Percentiles rank a stretch among this genome's conserved stretches.
These are phyloP conservation scores for Calonectria hawksworthii DNA, from an alignment of 2,329 filamentous ascomycete species.

Conservation along the genomic window DNA sequence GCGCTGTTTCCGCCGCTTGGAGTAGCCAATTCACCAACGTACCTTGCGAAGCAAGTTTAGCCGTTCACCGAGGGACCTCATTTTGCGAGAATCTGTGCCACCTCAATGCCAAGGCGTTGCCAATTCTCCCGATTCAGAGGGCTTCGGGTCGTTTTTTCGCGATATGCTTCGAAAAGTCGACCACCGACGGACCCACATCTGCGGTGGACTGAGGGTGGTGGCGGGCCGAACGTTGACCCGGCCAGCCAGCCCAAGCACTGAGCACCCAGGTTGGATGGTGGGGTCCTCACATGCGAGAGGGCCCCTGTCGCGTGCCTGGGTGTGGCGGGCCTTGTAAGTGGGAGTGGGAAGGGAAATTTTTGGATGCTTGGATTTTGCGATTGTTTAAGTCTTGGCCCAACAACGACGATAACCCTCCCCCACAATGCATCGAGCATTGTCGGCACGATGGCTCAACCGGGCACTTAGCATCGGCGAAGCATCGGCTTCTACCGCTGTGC, in stretches of 20 bases:
- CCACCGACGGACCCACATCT: constrained; percentile 35
- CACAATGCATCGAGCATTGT: constrained; percentile 60
- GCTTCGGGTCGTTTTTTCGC: constrained; percentile 31
- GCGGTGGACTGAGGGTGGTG: constrained; percentile 33
- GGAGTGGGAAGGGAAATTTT: constrained; percentile 44
- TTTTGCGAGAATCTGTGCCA: constrained; percentile 42
- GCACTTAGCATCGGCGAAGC: constrained; percentile 59
- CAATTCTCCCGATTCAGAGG: constrained; percentile 29
- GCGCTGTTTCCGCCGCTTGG: constrained; percentile 16
- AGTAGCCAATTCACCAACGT: constrained; percentile 53
- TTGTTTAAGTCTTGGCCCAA: constrained; percentile 19
- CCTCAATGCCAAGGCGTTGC: constrained; percentile 35
- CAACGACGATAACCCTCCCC: constrained; percentile 10
- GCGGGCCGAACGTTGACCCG: constrained; percentile 48
- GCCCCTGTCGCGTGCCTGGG: constrained; percentile 26
- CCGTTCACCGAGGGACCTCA: constrained; percentile 71
- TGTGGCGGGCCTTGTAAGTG: constrained; percentile 26
- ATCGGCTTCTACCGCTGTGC: constrained; percentile 55
- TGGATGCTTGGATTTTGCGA: constrained; percentile 34
- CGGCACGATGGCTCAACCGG: constrained; percentile 58
- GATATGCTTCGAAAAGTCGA: constrained; percentile 46
- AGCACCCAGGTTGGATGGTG: constrained; percentile 1
- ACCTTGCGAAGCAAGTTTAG: constrained; percentile 82
- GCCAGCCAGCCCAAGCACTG: constrained; percentile 34
- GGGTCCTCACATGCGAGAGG: constrained; percentile 24